Evolutionary conservation across 331 rosid genomes (phyloP).

Genomic region (Erythrophleum ivorense): DNA sequence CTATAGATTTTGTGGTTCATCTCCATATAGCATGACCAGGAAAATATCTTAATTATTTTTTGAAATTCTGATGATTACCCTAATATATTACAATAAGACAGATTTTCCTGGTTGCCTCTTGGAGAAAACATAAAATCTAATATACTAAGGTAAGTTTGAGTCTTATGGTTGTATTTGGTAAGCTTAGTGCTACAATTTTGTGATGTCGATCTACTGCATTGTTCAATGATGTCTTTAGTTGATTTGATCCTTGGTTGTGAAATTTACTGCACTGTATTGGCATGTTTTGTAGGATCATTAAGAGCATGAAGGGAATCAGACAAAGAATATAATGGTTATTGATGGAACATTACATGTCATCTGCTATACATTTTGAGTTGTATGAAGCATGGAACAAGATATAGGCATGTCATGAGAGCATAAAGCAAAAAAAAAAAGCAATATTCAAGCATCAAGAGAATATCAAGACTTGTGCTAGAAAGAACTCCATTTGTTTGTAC

Average conservation of each 20-base stretch:
- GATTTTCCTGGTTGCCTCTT: conserved; percentile 29
- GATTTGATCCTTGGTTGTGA: conserved; percentile 17
- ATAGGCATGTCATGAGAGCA: too few species aligned
- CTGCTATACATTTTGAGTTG: too few species aligned
- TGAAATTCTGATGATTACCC: neutral
- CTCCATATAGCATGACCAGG: neutral
- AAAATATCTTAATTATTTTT: conserved; percentile 6
- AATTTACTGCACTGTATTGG: neutral
- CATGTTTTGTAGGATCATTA: neutral
- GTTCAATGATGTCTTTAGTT: conserved; percentile 25
- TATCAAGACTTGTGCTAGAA: too few species aligned
- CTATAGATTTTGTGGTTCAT: conserved; percentile 6
- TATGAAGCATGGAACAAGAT: too few species aligned
- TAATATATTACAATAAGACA: conserved; percentile 1
- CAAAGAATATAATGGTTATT: too few species aligned
- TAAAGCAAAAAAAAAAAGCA: too few species aligned
- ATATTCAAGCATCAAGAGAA: too few species aligned
- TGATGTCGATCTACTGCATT: conserved; percentile 27
- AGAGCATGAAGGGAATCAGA: too few species aligned
- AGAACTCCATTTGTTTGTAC: too few species aligned
- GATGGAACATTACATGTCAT: too few species aligned
- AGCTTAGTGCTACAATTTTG: conserved; percentile 12
- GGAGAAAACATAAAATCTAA: conserved; percentile 14
- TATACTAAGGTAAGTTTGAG: conserved; percentile 13
- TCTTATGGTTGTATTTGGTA: conserved; percentile 4